Evolutionary conservation across 441 rosid genomes (phyloP), one percentile per base, ranked within the genome.

Genomic region (Populus hybrid): DNA sequence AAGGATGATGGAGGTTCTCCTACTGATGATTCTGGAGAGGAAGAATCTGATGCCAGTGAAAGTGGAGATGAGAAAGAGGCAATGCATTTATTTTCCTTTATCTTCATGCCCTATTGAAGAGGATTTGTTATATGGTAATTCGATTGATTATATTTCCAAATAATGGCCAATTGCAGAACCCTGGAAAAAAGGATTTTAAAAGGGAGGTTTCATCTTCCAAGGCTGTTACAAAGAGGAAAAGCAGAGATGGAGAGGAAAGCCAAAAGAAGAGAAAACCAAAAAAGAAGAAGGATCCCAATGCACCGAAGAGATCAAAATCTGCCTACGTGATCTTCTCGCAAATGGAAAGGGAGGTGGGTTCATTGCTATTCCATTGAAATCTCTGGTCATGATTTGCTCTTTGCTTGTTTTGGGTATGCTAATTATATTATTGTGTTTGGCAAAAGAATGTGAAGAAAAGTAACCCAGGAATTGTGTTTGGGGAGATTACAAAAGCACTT

Each of bases 251-350:
- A 71, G 93, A 87, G 28, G 98, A 91, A 7, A 83, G 89, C 46
- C 82, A 88, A 65, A 96, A 90, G 89, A 94, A 88, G 92, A 96
- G 83, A 81, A 94, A 90, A 74, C 91, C 77, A 78, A 94, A 92
- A 83, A 92, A 83, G 91, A 92, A 90, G 85, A 96, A 96, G 83
- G 99, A 96, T 88, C 99, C 99, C 9, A 96, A 94, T 80, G 98
- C 99, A 69, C 98, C 99, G n/a, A 94, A 92, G 85, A 87, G 88
- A 79, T 94, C 99, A 0, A 79, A 89, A 90, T 84, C 94, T 78
- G 93, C 92, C 80, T 96, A 85, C 88, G 86, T 91, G 85, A 89
- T 80, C 88, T 96, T 91, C 86, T 89, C 92, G 24, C 94, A 90
- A 79, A 86, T 79, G 83, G 98, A 96, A 85, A 89, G 97, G 82